Percentiles rank a stretch among this genome's conserved stretches.
Conservation (phyloP, 75 land plant species). For the Ceratopteris richardii region DNA sequence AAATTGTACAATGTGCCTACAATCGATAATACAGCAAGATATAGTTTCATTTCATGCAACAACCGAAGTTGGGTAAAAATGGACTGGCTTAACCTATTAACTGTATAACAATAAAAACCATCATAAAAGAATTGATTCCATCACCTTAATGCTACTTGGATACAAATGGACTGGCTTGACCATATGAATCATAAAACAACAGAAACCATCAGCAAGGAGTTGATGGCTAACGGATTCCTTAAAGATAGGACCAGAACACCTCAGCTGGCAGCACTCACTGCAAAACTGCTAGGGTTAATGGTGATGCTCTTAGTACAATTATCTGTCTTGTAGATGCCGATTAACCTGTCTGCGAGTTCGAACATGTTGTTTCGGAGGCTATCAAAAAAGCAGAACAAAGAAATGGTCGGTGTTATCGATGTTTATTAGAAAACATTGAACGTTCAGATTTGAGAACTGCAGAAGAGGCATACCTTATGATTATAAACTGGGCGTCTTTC, state of each 20-base stretch:
- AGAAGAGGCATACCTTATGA: constrained; percentile 55
- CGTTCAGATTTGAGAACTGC: background rate
- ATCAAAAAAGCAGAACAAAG: constrained; percentile 13
- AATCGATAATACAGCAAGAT: too few species aligned
- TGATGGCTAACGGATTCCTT: background rate
- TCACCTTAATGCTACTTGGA: too few species aligned
- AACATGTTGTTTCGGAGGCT: constrained; percentile 97
- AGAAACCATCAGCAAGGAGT: background rate
- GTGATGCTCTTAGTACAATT: constrained; percentile 98
- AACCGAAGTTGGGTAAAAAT: too few species aligned
- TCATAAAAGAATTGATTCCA: too few species aligned
- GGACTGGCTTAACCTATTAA: too few species aligned
- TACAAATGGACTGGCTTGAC: too few species aligned
- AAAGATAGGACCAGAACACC: background rate
- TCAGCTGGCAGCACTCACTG: constrained; percentile 19
- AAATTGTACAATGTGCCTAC: too few species aligned
- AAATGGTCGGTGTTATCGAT: background rate
- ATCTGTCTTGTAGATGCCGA: constrained; percentile 95
- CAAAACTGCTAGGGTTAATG: constrained; percentile 81
- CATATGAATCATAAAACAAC: too few species aligned
- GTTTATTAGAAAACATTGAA: too few species aligned
- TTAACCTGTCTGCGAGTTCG: constrained; percentile 86
- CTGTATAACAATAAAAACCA: too few species aligned
- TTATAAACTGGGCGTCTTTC: constrained; percentile 91
- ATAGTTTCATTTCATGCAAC: too few species aligned